Base-by-base conservation (phyloP, 2,329 filamentous ascomycete species). In the Xylaria digitata region DNA sequence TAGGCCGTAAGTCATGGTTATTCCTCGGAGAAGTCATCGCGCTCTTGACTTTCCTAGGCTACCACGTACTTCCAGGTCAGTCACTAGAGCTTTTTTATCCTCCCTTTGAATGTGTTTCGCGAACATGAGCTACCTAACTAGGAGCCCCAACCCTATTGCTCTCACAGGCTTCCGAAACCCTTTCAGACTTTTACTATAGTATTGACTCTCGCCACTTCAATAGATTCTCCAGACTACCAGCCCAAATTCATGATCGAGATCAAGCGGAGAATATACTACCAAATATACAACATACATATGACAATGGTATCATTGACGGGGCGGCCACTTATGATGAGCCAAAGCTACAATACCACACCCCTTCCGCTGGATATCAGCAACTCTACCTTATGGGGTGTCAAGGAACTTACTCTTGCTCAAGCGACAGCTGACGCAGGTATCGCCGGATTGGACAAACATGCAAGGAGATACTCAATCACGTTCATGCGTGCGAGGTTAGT, bases 41-140 rank as follows among this genome's bases (percentile, higher is more conserved):
- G 0, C 66, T 77, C 9, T 21, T 76, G 48, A 85, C 85, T 45
- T 84, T 84, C 43, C 83, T 87, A 17, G 82, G 84, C 58, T 83
- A 81, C 6, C 85, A 87, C 70, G 80, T 78, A 15, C 82, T 85
- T 4, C 63, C 66, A 60, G 26, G 26, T 26, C 26, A 26, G 26
- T 26, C 5, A 2, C 26, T 5, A 26, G 26, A 26, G 5, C 26
- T 5, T 26, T 26, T 26, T 26, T 3, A 26, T 26, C 5, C 26
- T 26, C 26, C 26, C 26, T 26, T 26, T 26, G 5, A 5, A 26
- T 26, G 26, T 26, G 26, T 26, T 2, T 26, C 26, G 26, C 26
- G 26, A 26, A 26, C 26, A 26, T 2, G 26, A 26, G 26, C 26
- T 26, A 5, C 26, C 3, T 26, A 26, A 2, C 5, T 5, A 26